A percentile compares a stretch with the other conserved stretches of the same genome.
phyloP scores from a whole-genome alignment of 805 yeast genomes.

The Peterozyma toletana region DNA sequence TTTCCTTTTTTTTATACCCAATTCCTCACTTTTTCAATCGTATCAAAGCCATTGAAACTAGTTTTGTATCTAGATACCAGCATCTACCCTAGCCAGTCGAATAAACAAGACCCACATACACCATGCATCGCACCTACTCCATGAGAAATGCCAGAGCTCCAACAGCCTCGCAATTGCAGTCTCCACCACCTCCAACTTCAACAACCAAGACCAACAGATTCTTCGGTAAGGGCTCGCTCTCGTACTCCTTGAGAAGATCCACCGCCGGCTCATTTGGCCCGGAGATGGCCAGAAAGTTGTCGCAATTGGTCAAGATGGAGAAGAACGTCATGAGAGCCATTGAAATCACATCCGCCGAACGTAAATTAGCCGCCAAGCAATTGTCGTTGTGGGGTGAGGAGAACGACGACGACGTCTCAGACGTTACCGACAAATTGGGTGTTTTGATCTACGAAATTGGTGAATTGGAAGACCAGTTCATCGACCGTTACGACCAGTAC shows the following conservation, averaged over 20 bases:
- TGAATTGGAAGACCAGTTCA: slow-evolving; percentile 96
- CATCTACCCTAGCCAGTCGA: no score
- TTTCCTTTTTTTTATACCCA: no score
- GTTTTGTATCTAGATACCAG: no score
- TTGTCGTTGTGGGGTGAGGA: slow-evolving; percentile 97
- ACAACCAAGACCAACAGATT: slow-evolving; percentile 62
- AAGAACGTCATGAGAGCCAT: slow-evolving; percentile 91
- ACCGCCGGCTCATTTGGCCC: slow-evolving; percentile 94
- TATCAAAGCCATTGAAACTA: no score
- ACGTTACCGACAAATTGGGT: slow-evolving; percentile 95
- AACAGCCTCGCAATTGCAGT: slow-evolving; percentile 71
- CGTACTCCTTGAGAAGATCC: slow-evolving; percentile 66
- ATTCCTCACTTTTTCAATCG: no score
- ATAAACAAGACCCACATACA: slow-evolving; percentile 2
- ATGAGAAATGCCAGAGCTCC: slow-evolving; percentile 75
- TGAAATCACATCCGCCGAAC: slow-evolving; percentile 88
- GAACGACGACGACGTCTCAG: slow-evolving; percentile 95
- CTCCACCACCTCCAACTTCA: slow-evolving; percentile 78
- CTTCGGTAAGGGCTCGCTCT: slow-evolving; percentile 68
- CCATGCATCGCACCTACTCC: slow-evolving; percentile 82
- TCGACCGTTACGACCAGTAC: slow-evolving; percentile 97
- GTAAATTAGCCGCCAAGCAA: slow-evolving; percentile 95
- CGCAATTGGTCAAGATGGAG: slow-evolving; percentile 91
- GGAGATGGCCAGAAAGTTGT: slow-evolving; percentile 85
- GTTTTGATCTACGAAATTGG: slow-evolving; percentile 93